Evolutionary conservation across 225 moss, liverwort and hornwort genomes (phyloP).

Genomic region (Pseudoscleropodium purum): DNA sequence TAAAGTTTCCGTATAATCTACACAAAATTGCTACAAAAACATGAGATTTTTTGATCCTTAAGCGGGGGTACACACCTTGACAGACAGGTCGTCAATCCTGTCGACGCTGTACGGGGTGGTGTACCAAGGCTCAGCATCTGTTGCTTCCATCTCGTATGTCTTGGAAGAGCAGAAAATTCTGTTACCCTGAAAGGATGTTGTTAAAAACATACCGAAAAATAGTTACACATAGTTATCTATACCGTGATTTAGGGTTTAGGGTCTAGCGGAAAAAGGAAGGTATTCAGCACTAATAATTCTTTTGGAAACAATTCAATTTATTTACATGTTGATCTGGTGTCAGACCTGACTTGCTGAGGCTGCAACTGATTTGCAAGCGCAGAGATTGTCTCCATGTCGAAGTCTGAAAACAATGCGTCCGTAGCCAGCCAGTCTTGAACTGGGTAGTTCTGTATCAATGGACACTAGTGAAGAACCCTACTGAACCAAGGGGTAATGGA

Average conservation of each 20-base stretch:
- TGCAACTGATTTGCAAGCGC: conserved; percentile 46
- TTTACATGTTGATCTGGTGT: neutral
- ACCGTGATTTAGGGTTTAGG: neutral
- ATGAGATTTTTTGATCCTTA: neutral
- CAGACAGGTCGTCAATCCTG: conserved; percentile 41
- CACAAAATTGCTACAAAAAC: neutral
- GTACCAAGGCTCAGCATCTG: conserved; percentile 83
- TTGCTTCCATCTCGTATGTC: conserved; percentile 42
- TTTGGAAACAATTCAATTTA: no score
- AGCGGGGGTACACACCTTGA: conserved; percentile 21
- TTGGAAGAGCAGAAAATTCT: conserved; percentile 83
- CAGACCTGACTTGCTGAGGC: conserved; percentile 67
- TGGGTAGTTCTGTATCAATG: conserved; percentile 42
- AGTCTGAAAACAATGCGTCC: conserved; percentile 55
- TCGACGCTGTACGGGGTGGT: conserved; percentile 46
- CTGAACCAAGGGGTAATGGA: neutral
- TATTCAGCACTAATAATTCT: neutral
- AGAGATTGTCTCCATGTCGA: conserved; percentile 44
- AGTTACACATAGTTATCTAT: neutral
- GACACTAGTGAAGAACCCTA: neutral
- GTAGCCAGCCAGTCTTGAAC: conserved; percentile 85
- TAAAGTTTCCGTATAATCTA: neutral
- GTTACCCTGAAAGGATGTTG: neutral
- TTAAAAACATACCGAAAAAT: neutral
- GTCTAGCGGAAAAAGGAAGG: neutral